These are phyloP conservation scores for Colletotrichum kahawae DNA, from an alignment of 2,329 filamentous ascomycete genomes.

Conservation along the genomic window DNA sequence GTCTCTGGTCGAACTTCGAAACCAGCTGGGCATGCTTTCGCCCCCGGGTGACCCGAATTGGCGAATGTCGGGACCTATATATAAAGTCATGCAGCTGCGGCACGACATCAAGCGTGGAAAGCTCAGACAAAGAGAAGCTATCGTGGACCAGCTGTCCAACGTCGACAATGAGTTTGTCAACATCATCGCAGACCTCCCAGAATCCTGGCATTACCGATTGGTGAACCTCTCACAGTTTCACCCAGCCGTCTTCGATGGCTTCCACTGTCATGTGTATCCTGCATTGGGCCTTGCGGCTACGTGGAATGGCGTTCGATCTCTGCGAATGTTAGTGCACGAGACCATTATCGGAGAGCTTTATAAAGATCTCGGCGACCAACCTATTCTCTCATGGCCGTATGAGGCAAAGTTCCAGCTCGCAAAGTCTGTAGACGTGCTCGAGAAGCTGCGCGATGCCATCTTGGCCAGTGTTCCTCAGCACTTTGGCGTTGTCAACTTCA, in stretches of 20 bases:
- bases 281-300: slow-evolving; percentile 49
- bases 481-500: slow-evolving; percentile 50
- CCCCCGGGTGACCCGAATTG: slow-evolving; percentile 44
- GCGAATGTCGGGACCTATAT: slow-evolving; percentile 48
- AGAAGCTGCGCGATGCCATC: slow-evolving; percentile 45
- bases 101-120: slow-evolving; percentile 47
- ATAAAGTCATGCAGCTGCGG: slow-evolving; percentile 50
- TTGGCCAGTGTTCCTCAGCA: slow-evolving; percentile 54
- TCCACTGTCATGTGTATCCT: slow-evolving; percentile 50
- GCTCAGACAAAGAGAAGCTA: slow-evolving; percentile 38
- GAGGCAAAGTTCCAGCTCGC: slow-evolving; percentile 39
- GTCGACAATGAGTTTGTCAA: slow-evolving; percentile 49
- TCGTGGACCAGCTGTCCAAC: slow-evolving; percentile 39
- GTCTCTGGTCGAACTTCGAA: slow-evolving; percentile 51
- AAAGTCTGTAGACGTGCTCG: slow-evolving; percentile 40
- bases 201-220: slow-evolving; percentile 46
- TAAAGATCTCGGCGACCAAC: slow-evolving; percentile 26
- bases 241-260: slow-evolving; percentile 42
- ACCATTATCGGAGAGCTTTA: slow-evolving; percentile 50
- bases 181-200: slow-evolving; percentile 42
- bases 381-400: slow-evolving; percentile 29
- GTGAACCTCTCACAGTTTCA: slow-evolving; percentile 43
- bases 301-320: slow-evolving; percentile 53
- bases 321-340: slow-evolving; percentile 53
- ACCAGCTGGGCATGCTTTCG: slow-evolving; percentile 41